Evolutionary conservation across 495 filamentous ascomycete species (phyloP), one percentile per base, ranked within the genome.

Genomic region (Penicillium turbatum): DNA sequence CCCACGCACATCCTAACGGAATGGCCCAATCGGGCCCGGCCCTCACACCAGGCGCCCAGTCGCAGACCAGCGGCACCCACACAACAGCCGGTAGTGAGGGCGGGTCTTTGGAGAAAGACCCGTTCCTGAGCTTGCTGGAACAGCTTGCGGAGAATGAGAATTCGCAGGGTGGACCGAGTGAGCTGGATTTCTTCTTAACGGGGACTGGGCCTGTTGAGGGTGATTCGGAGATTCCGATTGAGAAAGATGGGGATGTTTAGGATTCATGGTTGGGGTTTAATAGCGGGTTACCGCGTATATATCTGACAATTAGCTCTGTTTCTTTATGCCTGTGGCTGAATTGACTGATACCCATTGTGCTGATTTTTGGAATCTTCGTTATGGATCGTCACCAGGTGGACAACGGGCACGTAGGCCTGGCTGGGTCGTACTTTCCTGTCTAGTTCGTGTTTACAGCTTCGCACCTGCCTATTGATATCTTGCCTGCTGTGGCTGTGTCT

Each of bases 121-220:
- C 88, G 3, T 92, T 92, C 59, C 61, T 92, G 26, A 87, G 82
- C 53, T 63, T 92, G 41, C 72, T 92, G 32, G 88, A 92, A 63
- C 88, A 90, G 71, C 69, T 92, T 51, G 87, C 87, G 0, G 86
- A 90, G 67, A 89, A 88, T 61, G 88, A 90, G 62, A 68, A 80
- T 46, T 68, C 72, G 29, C 76, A 71, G 39, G 76, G 77, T 6
- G 80, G 82, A 21, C 85, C 84, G 26, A 87, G 82, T 60, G 86
- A 89, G 63, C 59, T 87, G 53, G 85, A 87, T 56, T 91, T 87
- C 71, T 88, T 89, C 59, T 65, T 89, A 44, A 70, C 69, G 34
- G 71, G 73, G 13, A 55, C 52, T 5, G 61, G 54, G 24, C 57
- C 58, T 53, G 48, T 68, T 40, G 64, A 65, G 36, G 57, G 41